A percentile compares a stretch with the other conserved stretches of the same genome.
phyloP scores from a whole-genome alignment of 2,329 filamentous ascomycete genomes.

The Dichotomopilus funicola region DNA sequence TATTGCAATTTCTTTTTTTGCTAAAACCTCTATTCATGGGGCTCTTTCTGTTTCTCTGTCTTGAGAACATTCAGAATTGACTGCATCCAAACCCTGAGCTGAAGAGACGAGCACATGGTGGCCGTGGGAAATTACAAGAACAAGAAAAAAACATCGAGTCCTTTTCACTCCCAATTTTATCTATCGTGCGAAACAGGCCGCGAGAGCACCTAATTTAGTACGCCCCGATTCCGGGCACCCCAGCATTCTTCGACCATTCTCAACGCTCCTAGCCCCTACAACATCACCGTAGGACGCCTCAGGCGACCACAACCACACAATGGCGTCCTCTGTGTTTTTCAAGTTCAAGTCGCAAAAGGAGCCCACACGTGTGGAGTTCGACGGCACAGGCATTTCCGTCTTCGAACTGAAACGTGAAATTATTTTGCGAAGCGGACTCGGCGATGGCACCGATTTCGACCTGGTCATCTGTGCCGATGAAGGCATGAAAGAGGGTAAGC shows the following conservation, averaged over 20 bases:
- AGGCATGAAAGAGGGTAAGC: constrained; percentile 70
- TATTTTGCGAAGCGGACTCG: constrained; percentile 86
- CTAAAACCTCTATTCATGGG: constrained; percentile 26
- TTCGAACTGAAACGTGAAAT: constrained; percentile 99
- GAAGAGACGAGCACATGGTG: constrained; percentile 29
- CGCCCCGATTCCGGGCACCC: constrained; percentile 13
- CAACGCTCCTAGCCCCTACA: constrained; percentile 1
- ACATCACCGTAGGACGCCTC: constrained; percentile 12
- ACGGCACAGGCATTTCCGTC: constrained; percentile 94
- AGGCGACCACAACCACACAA: constrained; percentile 38
- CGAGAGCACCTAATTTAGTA: constrained; percentile 9
- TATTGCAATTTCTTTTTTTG: constrained; percentile 28
- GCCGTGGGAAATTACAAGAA: constrained; percentile 20
- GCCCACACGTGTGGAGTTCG: constrained; percentile 87
- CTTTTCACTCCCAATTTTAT: constrained; percentile 15
- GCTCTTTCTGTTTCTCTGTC: constrained; percentile 28
- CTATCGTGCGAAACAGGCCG: constrained; percentile 19
- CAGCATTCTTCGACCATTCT: constrained; percentile 13
- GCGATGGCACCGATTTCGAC: constrained; percentile 94
- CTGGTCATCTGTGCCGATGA: constrained; percentile 91
- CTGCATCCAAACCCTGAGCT: constrained; percentile 33
- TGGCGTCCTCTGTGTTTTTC: constrained; percentile 98
- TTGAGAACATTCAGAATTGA: constrained; percentile 49
- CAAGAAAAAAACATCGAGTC: constrained; percentile 17
- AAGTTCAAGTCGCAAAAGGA: constrained; percentile 99